Base-by-base conservation (phyloP, 2,329 filamentous ascomycete genomes). In the Clonostachys rhizophaga region DNA sequence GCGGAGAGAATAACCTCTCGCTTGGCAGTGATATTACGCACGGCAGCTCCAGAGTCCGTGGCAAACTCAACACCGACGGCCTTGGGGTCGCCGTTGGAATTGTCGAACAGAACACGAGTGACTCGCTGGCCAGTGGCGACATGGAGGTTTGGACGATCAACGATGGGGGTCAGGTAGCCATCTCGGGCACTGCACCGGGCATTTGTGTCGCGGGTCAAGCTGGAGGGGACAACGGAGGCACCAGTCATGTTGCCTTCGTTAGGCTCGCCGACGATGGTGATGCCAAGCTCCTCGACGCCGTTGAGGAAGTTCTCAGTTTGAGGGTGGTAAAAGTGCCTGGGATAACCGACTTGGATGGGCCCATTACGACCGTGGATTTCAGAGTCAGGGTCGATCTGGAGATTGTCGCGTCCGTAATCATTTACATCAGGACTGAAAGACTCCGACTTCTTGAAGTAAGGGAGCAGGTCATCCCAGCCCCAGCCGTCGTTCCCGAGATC, bases 91-190 rank as follows among this genome's bases (percentile, higher is more conserved):
- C 65, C 59, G 18, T 69, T 76, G 12, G 68, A 64, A 14, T 75
- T 68, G 10, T 57, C 50, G 50, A 81, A 78, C 7, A 79, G 49
- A 2, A 82, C 67, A 5, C 69, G 70, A 4, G 72, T 63, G 3
- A 84, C 79, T 48, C 76, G 75, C 10, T 73, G 70, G 50, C 81
- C 68, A 1, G 74, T 66, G 4, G 82, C 62, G 9, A 83, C 69
- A 46, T 81, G 74, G 1, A 84, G 66, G 44, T 80, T 79, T 0
- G 72, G 70, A 47, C 68, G 65, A 45, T 74, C 63, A 0, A 81
- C 59, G 35, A 72, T 66, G 1, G 76, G 75, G 51, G 80, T 78
- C 10, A 83, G 54, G 49, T 77, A 81, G 34, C 65, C 24, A 30
- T 9, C 24, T 10, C 55, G 52, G 74, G 70, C 1, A 77, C 78